Percentiles rank a stretch among this genome's conserved stretches.
These are phyloP conservation scores for Ormosia emarginata DNA, from an alignment of 306 rosid genomes.

Conservation along the genomic window DNA sequence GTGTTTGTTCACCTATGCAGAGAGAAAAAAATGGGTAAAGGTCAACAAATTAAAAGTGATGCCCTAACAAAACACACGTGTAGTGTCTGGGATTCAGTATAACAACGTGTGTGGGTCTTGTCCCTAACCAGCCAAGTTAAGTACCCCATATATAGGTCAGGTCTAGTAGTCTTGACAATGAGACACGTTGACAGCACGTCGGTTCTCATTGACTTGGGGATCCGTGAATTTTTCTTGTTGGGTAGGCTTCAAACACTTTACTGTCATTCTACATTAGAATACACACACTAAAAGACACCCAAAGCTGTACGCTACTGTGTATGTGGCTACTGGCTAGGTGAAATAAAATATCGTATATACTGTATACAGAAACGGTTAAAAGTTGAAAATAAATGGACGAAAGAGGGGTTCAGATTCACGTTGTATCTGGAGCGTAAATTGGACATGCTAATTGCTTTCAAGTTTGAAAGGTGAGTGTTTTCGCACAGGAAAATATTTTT, in stretches of 20 bases:
- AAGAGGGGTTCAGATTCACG: neutral
- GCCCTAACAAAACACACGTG: slow-evolving; percentile 34
- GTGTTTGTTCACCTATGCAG: neutral
- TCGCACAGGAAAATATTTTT: neutral
- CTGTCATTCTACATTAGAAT: slow-evolving; percentile 7
- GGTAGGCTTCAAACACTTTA: slow-evolving; percentile 30
- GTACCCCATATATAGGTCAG: neutral
- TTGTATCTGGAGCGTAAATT: slow-evolving; percentile 12
- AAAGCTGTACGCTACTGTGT: neutral
- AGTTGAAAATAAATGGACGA: neutral
- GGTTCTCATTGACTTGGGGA: slow-evolving; percentile 18
- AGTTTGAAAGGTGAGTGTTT: neutral
- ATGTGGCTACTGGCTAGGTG: neutral
- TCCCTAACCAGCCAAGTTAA: neutral
- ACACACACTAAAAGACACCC: neutral
- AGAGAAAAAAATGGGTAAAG: neutral
- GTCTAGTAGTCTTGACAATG: neutral
- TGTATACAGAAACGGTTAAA: neutral
- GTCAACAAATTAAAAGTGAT: neutral
- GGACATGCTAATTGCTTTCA: neutral
- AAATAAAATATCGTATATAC: neutral
- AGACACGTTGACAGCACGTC: slow-evolving; percentile 37
- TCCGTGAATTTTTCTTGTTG: slow-evolving; percentile 49
- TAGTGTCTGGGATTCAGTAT: slow-evolving; percentile 35
- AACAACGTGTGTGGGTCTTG: slow-evolving; percentile 31